Evolutionary conservation across 23 red algal species (phyloP), one percentile per base, ranked within the genome.

Genomic region (Gracilaria domingensis): DNA sequence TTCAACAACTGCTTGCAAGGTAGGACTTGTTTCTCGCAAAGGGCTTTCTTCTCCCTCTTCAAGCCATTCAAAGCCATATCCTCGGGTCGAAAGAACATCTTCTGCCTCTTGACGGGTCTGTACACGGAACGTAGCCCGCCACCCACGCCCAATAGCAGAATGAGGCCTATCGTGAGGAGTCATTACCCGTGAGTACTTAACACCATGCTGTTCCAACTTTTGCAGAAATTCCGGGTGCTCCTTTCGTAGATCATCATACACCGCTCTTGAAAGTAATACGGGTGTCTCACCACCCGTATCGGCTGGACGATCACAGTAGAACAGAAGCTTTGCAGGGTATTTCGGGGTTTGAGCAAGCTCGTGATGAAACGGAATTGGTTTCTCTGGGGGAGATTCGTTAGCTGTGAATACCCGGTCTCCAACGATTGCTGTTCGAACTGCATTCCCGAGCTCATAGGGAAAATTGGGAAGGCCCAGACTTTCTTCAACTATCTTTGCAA

Each of bases 301-400:
- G 16, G 88, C 88, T 26, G 88, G 83, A 6, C 56, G 49, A 28
- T 84, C 88, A 67, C 94, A 96, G 57, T 87, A 96, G 80, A 96
- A 96, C 60, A 96, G 71, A 2, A 96, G 26, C 21, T 84, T 56
- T 18, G 49, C 37, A 5, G 94, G 94, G 39, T 72, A 96, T 16
- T 55, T 77, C 5, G 94, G 81, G 21, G 94, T 93, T 75, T 96
- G 94, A 4, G 94, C 94, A 18, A 96, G 79, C 53, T 96, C 94
- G 58, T 96, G 94, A 78, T 96, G 94, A 87, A 96, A 96, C 16
- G 94, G 94, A 18, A 96, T 96, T 32, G 86, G 57, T 44, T 84
- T 80, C 30, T 92, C 88, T 39, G 94, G 87, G 21, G 94, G 94
- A 1, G 87, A 81, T 58, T 96, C 94, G 72, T 96, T 91, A 30